These are phyloP conservation scores for Ramularia collo-cygni DNA, from an alignment of 2,329 filamentous ascomycete species.

Conservation along the genomic window DNA sequence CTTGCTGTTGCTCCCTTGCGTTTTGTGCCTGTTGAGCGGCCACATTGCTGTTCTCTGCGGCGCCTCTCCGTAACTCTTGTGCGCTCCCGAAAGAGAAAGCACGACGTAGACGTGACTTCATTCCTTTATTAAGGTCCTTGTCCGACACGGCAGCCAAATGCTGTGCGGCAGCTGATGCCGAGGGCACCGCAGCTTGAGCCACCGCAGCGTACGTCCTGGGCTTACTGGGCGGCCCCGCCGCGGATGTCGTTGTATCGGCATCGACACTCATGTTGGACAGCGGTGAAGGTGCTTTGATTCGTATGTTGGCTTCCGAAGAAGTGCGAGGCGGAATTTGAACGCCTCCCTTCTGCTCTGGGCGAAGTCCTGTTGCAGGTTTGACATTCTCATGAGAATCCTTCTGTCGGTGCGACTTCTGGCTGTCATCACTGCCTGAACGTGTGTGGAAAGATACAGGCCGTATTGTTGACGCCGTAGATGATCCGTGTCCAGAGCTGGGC, in stretches of 20 bases:
- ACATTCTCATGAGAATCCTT: constrained; percentile 13
- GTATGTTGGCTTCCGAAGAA: constrained; percentile 36
- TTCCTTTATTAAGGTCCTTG: constrained; percentile 68
- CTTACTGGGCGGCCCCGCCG: constrained; percentile 20
- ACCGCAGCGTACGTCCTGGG: constrained; percentile 28
- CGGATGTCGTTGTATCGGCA: constrained; percentile 22
- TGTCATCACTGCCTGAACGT: constrained; percentile 31
- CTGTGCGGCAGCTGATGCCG: constrained; percentile 65
- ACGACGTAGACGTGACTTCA: constrained; percentile 78
- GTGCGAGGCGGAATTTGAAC: constrained; percentile 28
- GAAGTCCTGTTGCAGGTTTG: constrained; percentile 12
- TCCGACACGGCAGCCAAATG: constrained; percentile 83
- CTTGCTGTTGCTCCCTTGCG: constrained; percentile 24
- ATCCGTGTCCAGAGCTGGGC: constrained; percentile 22
- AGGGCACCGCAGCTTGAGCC: constrained; percentile 21
- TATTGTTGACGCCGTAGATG: constrained; percentile 28
- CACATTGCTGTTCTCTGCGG: constrained; percentile 51
- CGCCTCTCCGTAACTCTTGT: constrained; percentile 75
- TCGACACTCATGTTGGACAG: constrained; percentile 40
- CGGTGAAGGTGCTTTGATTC: constrained; percentile 40
- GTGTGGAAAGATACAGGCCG: constrained; percentile 28
- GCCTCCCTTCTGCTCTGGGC: constrained; percentile 13
- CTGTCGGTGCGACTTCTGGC: constrained; percentile 15
- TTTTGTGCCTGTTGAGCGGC: constrained; percentile 21
- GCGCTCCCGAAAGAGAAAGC: constrained; percentile 97